Percentiles rank a stretch among this genome's conserved stretches.
Conservation (phyloP, 768 basidiomycete species). For the Tylopilus subfusipes region DNA sequence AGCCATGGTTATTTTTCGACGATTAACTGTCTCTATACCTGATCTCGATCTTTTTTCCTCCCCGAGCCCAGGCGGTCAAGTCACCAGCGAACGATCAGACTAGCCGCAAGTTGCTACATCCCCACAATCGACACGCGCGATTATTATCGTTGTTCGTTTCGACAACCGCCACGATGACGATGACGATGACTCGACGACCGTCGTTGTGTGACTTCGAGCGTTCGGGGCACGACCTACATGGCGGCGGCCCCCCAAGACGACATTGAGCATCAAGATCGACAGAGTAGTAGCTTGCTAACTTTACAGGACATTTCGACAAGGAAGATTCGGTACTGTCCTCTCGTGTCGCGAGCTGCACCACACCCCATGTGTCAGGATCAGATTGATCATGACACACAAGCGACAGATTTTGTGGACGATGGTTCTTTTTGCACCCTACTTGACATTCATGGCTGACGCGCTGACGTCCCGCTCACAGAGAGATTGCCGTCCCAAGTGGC, state of each 20-base stretch:
- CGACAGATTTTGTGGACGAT: constrained; percentile 2
- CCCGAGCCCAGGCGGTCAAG: too few species aligned
- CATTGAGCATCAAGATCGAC: not conserved
- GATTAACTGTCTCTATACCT: not conserved
- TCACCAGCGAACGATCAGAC: too few species aligned
- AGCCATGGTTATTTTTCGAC: not conserved
- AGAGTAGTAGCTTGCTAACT: not conserved
- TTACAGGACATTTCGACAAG: not conserved
- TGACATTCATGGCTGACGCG: not conserved
- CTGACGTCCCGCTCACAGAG: not conserved
- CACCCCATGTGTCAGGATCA: not conserved
- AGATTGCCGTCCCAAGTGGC: constrained; percentile 6
- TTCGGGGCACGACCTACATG: not conserved
- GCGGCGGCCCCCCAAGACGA: not conserved
- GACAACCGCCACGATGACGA: not conserved
- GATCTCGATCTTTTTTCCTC: too few species aligned
- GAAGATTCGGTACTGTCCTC: not conserved
- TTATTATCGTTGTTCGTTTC: not conserved
- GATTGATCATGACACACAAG: not conserved
- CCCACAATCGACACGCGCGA: not conserved
- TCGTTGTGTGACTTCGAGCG: not conserved
- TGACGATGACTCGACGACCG: not conserved
- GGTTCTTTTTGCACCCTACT: not conserved
- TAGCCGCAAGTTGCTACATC: too few species aligned
- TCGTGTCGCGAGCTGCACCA: constrained; percentile 6